phyloP scores from a whole-genome alignment of 2,329 filamentous ascomycete genomes.

The Trichoderma atroviride region DNA sequence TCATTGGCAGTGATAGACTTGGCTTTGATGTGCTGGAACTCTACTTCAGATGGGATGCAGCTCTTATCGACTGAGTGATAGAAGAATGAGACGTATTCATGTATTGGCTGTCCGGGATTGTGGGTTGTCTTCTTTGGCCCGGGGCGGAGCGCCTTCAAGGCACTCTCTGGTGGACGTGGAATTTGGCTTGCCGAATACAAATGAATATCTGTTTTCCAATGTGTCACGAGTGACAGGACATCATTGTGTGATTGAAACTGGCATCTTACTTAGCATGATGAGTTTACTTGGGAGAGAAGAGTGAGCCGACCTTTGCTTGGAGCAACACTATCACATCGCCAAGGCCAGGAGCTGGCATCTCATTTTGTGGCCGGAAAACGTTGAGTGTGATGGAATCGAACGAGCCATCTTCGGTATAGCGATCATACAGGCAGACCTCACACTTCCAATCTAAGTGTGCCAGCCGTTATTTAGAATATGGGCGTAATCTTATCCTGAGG shows the following conservation, averaged over 20 bases:
- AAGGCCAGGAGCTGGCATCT: conserved; percentile 52
- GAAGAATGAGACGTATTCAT: conserved; percentile 52
- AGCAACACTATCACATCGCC: conserved; percentile 51
- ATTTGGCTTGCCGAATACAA: conserved; percentile 45
- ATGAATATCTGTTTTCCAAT: conserved; percentile 46
- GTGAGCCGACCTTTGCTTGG: conserved; percentile 53
- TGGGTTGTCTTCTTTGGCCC: conserved; percentile 30
- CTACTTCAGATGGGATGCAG: conserved; percentile 45
- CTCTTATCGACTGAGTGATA: conserved; percentile 50
- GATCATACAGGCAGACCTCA: conserved; percentile 63
- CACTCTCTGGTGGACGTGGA: conserved; percentile 42
- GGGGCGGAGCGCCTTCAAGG: conserved; percentile 37
- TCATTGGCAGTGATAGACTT: conserved; percentile 50
- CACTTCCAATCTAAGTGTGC: conserved; percentile 58
- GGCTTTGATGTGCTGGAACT: conserved; percentile 46
- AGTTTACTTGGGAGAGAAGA: background rate
- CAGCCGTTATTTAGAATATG: background rate
- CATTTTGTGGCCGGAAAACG: conserved; percentile 59
- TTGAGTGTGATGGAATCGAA: conserved; percentile 51
- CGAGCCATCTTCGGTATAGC: conserved; percentile 51
- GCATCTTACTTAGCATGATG: background rate
- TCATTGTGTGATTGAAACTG: conserved; percentile 19
- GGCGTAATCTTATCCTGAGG: background rate
- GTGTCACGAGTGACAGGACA: conserved; percentile 49
- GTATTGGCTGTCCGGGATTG: conserved; percentile 36